A percentile compares a stretch with the other conserved stretches of the same genome.
Evolutionary conservation across 2,329 filamentous ascomycete genomes (phyloP).

Genomic region (Verticillium nonalfalfae): DNA sequence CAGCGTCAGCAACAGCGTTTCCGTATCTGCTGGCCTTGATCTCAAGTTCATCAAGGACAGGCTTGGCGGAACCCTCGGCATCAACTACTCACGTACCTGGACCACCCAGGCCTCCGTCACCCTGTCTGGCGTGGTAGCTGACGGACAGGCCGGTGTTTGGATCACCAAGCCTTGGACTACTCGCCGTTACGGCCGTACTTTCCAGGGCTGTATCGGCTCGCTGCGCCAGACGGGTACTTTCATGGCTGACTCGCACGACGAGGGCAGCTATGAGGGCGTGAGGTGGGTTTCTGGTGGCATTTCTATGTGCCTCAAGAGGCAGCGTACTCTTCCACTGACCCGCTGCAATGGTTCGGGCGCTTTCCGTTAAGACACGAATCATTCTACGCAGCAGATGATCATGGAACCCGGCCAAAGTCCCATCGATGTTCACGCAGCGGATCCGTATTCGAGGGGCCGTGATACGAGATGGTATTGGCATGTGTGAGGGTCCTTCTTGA

Average conservation of each 20-base stretch:
- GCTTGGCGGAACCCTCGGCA: constrained; percentile 1
- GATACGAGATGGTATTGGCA: no score
- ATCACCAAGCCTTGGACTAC: constrained; percentile 8
- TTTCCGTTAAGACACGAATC: not conserved
- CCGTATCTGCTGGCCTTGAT: constrained; percentile 1
- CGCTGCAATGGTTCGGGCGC: not conserved
- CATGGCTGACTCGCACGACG: constrained; percentile 7
- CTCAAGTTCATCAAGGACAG: constrained; percentile 1
- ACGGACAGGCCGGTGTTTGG: constrained; percentile 6
- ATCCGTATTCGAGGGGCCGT: no score
- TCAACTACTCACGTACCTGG: constrained; percentile 5
- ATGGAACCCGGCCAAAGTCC: no score
- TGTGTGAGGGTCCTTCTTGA: no score
- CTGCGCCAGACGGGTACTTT: constrained; percentile 6
- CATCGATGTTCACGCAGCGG: no score
- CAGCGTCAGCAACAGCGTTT: constrained; percentile 3
- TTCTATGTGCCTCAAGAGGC: constrained; percentile 1
- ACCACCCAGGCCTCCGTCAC: constrained; percentile 3
- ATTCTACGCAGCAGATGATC: no score
- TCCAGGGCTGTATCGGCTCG: constrained; percentile 8
- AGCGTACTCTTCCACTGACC: not conserved
- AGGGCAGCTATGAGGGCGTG: constrained; percentile 7
- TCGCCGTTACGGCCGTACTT: constrained; percentile 7
- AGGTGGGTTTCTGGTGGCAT: constrained; percentile 6
- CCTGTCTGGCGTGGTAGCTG: constrained; percentile 5